A percentile compares a stretch with the other conserved stretches of the same genome.
These are phyloP conservation scores for Aristolochia californica DNA, from an alignment of 164 flowering plant species.

Conservation along the genomic window DNA sequence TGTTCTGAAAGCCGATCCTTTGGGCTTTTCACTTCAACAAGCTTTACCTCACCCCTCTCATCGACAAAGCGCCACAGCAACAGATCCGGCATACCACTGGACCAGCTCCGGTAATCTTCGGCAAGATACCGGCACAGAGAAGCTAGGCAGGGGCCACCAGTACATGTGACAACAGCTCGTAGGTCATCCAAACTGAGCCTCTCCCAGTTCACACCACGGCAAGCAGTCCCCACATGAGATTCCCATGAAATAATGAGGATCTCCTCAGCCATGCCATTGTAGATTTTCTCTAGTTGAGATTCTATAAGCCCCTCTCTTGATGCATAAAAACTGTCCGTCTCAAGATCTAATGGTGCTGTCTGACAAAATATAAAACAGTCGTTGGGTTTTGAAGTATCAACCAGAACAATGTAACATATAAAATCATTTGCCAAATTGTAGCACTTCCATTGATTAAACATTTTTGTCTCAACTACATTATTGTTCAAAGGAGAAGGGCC, in stretches of 20 bases:
- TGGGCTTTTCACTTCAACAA: constrained; percentile 94
- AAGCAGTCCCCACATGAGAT: constrained; percentile 51
- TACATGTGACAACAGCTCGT: constrained; percentile 69
- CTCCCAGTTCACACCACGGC: constrained; percentile 83
- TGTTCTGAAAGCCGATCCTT: constrained; percentile 86
- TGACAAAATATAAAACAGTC: constrained; percentile 20
- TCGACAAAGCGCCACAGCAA: constrained; percentile 74
- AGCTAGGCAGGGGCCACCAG: constrained; percentile 66
- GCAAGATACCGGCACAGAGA: constrained; percentile 67
- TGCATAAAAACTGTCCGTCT: constrained; percentile 55
- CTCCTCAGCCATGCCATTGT: constrained; percentile 67
- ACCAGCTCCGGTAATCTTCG: constrained; percentile 85
- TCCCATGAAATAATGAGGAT: constrained; percentile 78
- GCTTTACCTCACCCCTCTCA: constrained; percentile 79
- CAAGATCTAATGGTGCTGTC: constrained; percentile 87
- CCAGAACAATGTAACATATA: background rate
- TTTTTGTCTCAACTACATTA: no score
- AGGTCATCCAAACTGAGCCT: constrained; percentile 54
- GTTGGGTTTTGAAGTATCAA: no score
- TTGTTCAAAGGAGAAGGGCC: no score
- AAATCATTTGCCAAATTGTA: no score
- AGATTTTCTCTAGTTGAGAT: constrained; percentile 40
- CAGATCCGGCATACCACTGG: constrained; percentile 95
- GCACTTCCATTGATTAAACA: no score
- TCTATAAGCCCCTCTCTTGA: constrained; percentile 56